These are phyloP conservation scores for Boletus reticulatus DNA, from an alignment of 768 basidiomycete genomes.

Conservation along the genomic window DNA sequence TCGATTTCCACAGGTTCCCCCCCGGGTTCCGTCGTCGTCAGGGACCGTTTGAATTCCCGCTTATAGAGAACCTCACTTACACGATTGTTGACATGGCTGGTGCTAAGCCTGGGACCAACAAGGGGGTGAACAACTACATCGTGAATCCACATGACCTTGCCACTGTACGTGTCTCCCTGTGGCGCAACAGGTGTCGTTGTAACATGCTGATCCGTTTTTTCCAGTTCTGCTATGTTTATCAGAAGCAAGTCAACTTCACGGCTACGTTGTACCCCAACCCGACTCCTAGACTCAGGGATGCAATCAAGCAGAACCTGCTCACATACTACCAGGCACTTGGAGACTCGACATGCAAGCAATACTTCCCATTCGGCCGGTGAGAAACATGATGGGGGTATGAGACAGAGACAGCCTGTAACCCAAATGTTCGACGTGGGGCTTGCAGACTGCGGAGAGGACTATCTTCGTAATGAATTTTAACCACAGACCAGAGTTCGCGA, in stretches of 20 bases:
- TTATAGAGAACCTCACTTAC: neutral
- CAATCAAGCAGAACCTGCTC: too few species aligned
- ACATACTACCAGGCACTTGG: too few species aligned
- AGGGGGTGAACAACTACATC: slow-evolving; percentile 14
- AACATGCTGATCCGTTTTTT: neutral
- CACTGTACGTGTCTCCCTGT: slow-evolving; percentile 7
- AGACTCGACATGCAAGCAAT: too few species aligned
- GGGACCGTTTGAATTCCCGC: neutral
- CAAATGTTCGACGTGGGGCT: too few species aligned
- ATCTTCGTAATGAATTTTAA: too few species aligned
- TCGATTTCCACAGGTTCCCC: slow-evolving; percentile 12
- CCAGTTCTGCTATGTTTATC: slow-evolving; percentile 17
- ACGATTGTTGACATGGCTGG: neutral
- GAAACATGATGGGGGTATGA: too few species aligned
- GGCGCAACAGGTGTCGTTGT: neutral
- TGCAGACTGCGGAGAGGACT: too few species aligned
- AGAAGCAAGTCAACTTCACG: slow-evolving; percentile 14
- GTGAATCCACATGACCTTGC: slow-evolving; percentile 4
- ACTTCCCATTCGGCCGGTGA: too few species aligned
- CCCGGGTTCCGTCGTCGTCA: slow-evolving; percentile 16
- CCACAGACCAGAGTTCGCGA: too few species aligned
- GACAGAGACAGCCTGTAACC: too few species aligned
- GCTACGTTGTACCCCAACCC: slow-evolving; percentile 22
- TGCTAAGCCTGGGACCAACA: slow-evolving; percentile 10
- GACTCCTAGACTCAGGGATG: neutral